phyloP scores from a whole-genome alignment of 1,284 basidiomycete species.

The Boletus hoseneyae region DNA sequence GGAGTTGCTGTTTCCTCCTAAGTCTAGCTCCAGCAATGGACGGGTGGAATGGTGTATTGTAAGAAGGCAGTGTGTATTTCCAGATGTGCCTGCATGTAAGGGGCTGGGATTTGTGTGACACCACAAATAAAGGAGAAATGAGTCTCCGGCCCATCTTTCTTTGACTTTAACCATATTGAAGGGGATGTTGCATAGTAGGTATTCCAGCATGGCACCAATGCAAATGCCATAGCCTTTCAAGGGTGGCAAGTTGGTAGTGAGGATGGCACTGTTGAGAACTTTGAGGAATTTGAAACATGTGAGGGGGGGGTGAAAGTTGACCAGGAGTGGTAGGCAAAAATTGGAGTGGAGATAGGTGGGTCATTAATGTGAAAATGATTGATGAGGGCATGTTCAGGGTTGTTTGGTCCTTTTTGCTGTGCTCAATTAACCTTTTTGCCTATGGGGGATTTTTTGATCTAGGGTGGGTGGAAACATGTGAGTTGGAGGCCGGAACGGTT shows the following conservation, averaged over 20 bases:
- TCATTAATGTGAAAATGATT: not conserved
- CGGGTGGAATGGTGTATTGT: too few relatives aligned
- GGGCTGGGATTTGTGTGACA: slow-evolving; percentile 1
- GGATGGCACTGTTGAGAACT: not conserved
- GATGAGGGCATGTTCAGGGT: not conserved
- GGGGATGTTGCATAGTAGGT: slow-evolving; percentile 5
- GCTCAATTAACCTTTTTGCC: not conserved
- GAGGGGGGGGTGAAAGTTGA: not conserved
- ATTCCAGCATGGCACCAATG: slow-evolving; percentile 11
- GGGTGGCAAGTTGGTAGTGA: not conserved
- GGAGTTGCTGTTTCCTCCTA: too few relatives aligned
- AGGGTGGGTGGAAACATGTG: not conserved
- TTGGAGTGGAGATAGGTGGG: not conserved
- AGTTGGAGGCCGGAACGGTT: too few relatives aligned
- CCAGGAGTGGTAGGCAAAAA: not conserved
- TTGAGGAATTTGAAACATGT: not conserved
- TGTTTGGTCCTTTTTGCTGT: not conserved
- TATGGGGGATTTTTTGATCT: not conserved
- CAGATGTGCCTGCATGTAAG: not conserved
- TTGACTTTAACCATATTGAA: slow-evolving; percentile 9
- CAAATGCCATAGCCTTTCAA: slow-evolving; percentile 10
- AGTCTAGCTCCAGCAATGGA: too few relatives aligned
- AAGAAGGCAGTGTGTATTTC: too few relatives aligned
- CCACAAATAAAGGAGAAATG: slow-evolving; percentile 2
- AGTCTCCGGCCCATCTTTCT: slow-evolving; percentile 4